phyloP scores from a whole-genome alignment of 176 grass and related monocot species.

The Oryza coarctata region DNA sequence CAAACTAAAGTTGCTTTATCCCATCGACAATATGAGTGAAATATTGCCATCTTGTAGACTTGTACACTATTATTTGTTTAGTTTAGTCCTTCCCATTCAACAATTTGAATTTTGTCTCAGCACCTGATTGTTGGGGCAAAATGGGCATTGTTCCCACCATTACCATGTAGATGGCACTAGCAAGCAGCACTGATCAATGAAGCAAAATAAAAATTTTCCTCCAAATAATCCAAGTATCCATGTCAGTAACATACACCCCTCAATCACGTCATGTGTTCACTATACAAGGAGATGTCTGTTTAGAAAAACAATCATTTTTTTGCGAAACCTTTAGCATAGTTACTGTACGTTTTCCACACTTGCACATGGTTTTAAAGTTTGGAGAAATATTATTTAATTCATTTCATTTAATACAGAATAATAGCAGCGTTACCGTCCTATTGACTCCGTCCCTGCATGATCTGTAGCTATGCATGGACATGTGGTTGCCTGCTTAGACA shows the following conservation, averaged over 20 bases:
- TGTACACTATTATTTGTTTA: neutral
- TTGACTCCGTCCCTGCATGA: neutral
- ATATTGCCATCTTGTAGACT: neutral
- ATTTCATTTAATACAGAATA: neutral
- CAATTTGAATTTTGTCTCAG: neutral
- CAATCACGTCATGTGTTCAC: neutral
- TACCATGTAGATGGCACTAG: neutral
- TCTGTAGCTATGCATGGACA: neutral
- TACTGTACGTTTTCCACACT: neutral
- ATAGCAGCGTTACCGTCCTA: neutral
- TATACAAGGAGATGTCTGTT: neutral
- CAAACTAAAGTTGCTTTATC: neutral
- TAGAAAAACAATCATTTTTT: neutral
- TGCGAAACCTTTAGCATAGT: neutral
- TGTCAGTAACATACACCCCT: neutral
- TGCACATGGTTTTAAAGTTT: neutral
- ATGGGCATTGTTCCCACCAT: neutral
- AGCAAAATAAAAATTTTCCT: neutral
- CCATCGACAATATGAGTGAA: neutral
- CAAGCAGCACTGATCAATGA: neutral
- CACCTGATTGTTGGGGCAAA: conserved; percentile 12
- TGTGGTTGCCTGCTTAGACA: neutral
- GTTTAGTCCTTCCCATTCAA: neutral
- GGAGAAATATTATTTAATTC: neutral
- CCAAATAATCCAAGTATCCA: neutral